Evolutionary conservation across 148 eudicot genomes (phyloP), one percentile per base, ranked within the genome.

Genomic region (Polygonum aviculare): DNA sequence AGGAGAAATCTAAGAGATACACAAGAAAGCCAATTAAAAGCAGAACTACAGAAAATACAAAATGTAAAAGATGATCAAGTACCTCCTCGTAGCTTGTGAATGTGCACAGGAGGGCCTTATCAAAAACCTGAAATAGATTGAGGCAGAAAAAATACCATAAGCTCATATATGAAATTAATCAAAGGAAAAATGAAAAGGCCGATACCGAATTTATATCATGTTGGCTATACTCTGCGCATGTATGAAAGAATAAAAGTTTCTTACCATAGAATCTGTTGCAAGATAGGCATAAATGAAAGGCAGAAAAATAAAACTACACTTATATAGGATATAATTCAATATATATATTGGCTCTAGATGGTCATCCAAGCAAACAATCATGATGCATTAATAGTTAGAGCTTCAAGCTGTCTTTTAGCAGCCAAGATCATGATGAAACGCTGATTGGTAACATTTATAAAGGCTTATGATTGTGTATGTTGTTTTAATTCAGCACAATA

Each of bases 1-100:
- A 36, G 72, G 44, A 15, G 44, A 67, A 67, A 45, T 16, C 62
- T 62, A 15, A 55, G 0, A 40, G 11, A 77, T 19, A 55, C 31
- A 35, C 76, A 72, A 11, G 21, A 35, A 72, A 33, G 67, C 59
- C 19, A 78, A 40, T 9, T 40, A 57, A 26, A 62, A n/a, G 18
- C 26, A 75, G 51, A 59, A 45, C 7, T 50, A 79, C n/a, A 65
- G 57, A 77, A 72, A 36, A 73, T 9, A 36, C 22, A n/a, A 35
- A 62, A 35, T 12, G 9, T 15, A 6, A 36, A 36, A 67, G 72
- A 67, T 67, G 63, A 57, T 47, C 14, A 49, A 63, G 40, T 89
- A 94, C 98, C 98, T 95, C 98, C 47, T 92, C 96, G 10, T 86
- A 87, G 87, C 91, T 88, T 47, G 91, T 86, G 80, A 95, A 90